Evolutionary conservation across 192 early-diverging fungal genomes (phyloP).

Genomic region (Coemansia sp.): DNA sequence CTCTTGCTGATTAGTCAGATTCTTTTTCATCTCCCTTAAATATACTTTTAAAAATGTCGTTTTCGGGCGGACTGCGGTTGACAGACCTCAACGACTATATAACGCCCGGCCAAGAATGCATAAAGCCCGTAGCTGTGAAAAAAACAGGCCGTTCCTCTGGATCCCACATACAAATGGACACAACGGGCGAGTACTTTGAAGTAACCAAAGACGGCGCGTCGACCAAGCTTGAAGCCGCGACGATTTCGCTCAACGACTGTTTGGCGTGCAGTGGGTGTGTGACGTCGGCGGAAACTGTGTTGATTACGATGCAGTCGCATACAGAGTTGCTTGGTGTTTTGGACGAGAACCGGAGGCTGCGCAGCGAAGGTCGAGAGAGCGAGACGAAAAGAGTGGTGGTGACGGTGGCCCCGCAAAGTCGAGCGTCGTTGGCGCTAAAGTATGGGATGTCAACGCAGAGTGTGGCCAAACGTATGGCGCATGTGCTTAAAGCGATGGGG

Average conservation of each 20-base stretch:
- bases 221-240: constrained; percentile 80
- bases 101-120: constrained; percentile 94
- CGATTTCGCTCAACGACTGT: constrained; percentile 93
- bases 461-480: constrained; percentile 68
- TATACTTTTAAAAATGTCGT: constrained; percentile 23
- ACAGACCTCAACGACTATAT: constrained; percentile 98
- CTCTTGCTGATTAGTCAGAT: too few species aligned
- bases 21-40: too few species aligned
- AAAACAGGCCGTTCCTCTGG: constrained; percentile 62
- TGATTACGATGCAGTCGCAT: constrained; percentile 91
- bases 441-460: constrained; percentile 68
- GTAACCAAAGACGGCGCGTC: constrained; percentile 84
- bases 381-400: constrained; percentile 64
- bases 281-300: constrained; percentile 94
- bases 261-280: constrained; percentile 98
- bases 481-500: constrained; percentile 78
- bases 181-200: constrained; percentile 84
- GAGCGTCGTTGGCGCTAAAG: constrained; percentile 88
- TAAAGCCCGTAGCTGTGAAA: constrained; percentile 86
- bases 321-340: constrained; percentile 68
- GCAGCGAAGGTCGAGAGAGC: constrained; percentile 14
- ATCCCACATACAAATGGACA: constrained; percentile 71
- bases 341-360: constrained; percentile 40
- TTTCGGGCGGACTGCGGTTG: constrained; percentile 82
- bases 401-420: constrained; percentile 85